A percentile compares a stretch with the other conserved stretches of the same genome.
These are phyloP conservation scores for Bipolaris cookei DNA, from an alignment of 2,329 filamentous ascomycete species.

Conservation along the genomic window DNA sequence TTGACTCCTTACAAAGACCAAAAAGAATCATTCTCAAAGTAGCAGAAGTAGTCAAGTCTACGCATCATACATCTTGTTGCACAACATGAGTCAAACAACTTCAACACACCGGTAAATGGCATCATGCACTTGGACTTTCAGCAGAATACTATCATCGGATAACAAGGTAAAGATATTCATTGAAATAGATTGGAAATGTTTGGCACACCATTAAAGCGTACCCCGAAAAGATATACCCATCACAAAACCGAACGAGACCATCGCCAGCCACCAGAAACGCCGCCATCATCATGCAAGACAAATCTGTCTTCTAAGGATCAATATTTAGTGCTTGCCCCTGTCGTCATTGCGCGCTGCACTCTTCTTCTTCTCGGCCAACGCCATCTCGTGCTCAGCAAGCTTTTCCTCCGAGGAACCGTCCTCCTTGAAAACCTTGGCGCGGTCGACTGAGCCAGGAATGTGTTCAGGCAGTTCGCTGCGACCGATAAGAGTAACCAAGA, in stretches of 20 bases:
- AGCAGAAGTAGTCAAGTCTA: no score
- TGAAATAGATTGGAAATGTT: background rate
- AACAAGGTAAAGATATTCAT: background rate
- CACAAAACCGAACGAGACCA: background rate
- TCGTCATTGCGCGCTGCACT: slow-evolving; percentile 29
- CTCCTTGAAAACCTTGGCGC: slow-evolving; percentile 57
- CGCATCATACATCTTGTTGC: no score
- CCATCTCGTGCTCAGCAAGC: slow-evolving; percentile 43
- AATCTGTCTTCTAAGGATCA: background rate
- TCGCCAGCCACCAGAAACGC: slow-evolving; percentile 2
- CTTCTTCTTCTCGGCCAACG: slow-evolving; percentile 29
- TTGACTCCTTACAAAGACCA: no score
- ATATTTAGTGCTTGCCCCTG: slow-evolving; percentile 16
- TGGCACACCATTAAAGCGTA: background rate
- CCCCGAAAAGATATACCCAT: background rate
- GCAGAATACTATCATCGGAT: background rate
- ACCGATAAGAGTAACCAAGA: slow-evolving; percentile 80
- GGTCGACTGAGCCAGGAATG: slow-evolving; percentile 52
- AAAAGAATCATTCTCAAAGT: no score
- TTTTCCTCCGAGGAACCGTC: slow-evolving; percentile 32
- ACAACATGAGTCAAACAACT: no score
- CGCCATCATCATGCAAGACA: background rate
- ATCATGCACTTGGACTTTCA: no score
- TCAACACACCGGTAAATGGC: no score
- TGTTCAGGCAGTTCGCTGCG: slow-evolving; percentile 75